A percentile compares a stretch with the other conserved stretches of the same genome.
Conservation (phyloP, 2,329 filamentous ascomycete genomes). For the Fusarium concolor region DNA sequence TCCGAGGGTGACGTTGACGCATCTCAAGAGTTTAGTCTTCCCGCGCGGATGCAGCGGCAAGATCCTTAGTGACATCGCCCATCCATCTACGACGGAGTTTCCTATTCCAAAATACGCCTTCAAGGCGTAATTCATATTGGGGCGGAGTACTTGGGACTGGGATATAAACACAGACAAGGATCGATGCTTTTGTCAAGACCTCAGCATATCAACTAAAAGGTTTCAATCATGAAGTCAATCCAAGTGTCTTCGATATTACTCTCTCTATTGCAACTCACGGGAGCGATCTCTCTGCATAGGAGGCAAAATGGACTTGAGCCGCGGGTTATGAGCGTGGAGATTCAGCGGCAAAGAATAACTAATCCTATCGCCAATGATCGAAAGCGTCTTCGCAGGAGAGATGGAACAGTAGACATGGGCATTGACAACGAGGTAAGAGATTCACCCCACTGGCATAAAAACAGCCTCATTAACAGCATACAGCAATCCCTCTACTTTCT, state of each 20-base stretch:
- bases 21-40: slow-evolving; percentile 26
- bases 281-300: slow-evolving; percentile 47
- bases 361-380: slow-evolving; percentile 60
- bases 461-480: not conserved
- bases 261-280: slow-evolving; percentile 44
- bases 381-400: slow-evolving; percentile 56
- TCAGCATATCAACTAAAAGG: not conserved
- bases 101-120: not conserved
- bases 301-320: slow-evolving; percentile 49
- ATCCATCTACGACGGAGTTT: slow-evolving; percentile 20
- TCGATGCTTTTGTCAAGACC: not conserved
- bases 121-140: not conserved
- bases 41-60: slow-evolving; percentile 29
- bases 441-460: too few relatives aligned
- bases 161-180: slow-evolving; percentile 15
- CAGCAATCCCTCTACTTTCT: slow-evolving; percentile 73
- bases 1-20: slow-evolving; percentile 29
- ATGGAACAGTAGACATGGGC: slow-evolving; percentile 56
- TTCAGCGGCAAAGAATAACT: slow-evolving; percentile 52
- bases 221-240: slow-evolving; percentile 53
- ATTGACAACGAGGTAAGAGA: slow-evolving; percentile 67
- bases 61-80: not conserved
- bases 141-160: not conserved
- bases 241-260: slow-evolving; percentile 42
- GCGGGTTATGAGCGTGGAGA: slow-evolving; percentile 60